A percentile compares a stretch with the other conserved stretches of the same genome.
phyloP scores from a whole-genome alignment of 2,329 filamentous ascomycete genomes.

The Cryphonectria naterciae region DNA sequence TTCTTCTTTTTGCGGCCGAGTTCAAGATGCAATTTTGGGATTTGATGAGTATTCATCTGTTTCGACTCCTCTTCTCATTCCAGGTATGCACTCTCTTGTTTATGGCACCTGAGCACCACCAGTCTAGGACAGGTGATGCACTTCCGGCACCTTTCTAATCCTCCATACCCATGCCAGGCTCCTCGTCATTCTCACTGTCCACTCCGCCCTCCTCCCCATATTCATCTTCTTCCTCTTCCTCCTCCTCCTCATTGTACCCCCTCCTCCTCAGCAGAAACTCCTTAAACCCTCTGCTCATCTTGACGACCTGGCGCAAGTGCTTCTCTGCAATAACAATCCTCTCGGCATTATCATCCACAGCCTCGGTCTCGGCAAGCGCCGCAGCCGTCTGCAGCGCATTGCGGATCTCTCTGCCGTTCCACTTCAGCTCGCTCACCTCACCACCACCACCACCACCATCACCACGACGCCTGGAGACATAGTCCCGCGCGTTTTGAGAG shows the following conservation, averaged over 20 bases:
- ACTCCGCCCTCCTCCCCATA: constrained; percentile 23
- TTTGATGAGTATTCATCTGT: not conserved
- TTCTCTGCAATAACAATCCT: constrained; percentile 39
- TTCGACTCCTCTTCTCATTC: not conserved
- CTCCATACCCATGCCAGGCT: not conserved
- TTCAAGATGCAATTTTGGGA: no score
- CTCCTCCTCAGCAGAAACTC: constrained; percentile 35
- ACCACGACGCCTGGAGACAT: constrained; percentile 32
- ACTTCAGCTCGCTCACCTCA: constrained; percentile 44
- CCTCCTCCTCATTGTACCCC: constrained; percentile 26
- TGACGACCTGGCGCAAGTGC: constrained; percentile 42
- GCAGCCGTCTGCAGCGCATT: constrained; percentile 49
- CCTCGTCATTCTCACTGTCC: constrained; percentile 6
- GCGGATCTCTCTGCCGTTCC: constrained; percentile 45
- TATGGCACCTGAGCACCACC: not conserved
- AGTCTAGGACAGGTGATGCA: not conserved
- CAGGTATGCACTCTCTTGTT: not conserved
- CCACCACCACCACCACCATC: constrained; percentile 34
- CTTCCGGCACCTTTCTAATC: not conserved
- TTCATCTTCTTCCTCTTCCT: constrained; percentile 2
- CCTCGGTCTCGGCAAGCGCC: constrained; percentile 48
- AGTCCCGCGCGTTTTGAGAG: constrained; percentile 44
- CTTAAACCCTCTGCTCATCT: constrained; percentile 46
- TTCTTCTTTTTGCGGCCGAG: no score
- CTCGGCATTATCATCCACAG: constrained; percentile 41